phyloP scores from a whole-genome alignment of 1,284 basidiomycete species.

The Schizopora paradoxa region DNA sequence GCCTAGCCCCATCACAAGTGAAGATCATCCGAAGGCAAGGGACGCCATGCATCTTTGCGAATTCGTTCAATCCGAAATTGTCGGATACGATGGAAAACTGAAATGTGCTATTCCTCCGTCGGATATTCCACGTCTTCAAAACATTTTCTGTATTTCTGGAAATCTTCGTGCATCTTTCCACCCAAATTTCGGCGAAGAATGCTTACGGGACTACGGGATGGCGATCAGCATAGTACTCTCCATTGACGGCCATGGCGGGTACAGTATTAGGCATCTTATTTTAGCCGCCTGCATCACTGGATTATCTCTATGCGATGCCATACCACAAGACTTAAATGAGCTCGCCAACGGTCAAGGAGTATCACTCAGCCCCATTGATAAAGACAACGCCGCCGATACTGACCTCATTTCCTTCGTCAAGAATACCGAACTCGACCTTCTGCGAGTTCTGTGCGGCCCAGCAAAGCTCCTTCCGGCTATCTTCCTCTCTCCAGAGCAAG shows the following conservation, averaged over 20 bases:
- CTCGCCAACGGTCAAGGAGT: too few species aligned
- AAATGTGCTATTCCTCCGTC: slow-evolving; percentile 25
- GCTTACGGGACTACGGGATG: slow-evolving; percentile 30
- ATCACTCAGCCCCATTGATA: too few species aligned
- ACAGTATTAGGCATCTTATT: slow-evolving; percentile 32
- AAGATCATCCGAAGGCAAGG: slow-evolving; percentile 13
- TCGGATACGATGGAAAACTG: slow-evolving; percentile 17
- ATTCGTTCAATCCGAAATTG: slow-evolving; percentile 25
- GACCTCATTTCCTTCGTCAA: slow-evolving; percentile 33
- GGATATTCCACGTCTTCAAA: slow-evolving; percentile 37
- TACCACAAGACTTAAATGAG: too few species aligned
- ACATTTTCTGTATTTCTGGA: slow-evolving; percentile 39
- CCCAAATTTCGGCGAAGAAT: slow-evolving; percentile 24
- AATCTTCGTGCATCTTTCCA: slow-evolving; percentile 28
- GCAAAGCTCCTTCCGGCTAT: slow-evolving; percentile 38
- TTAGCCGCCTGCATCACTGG: slow-evolving; percentile 31
- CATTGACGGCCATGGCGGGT: slow-evolving; percentile 19
- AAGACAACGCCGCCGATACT: too few species aligned
- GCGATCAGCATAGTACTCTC: slow-evolving; percentile 34
- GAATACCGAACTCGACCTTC: slow-evolving; percentile 30
- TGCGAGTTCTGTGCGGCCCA: slow-evolving; percentile 28
- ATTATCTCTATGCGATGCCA: too few species aligned
- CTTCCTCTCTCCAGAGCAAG: slow-evolving; percentile 41
- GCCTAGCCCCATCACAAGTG: slow-evolving; percentile 6
- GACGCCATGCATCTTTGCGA: slow-evolving; percentile 35